phyloP scores from a whole-genome alignment of 352 stramenopile genomes.

The Globisporangium heterothallicum region DNA sequence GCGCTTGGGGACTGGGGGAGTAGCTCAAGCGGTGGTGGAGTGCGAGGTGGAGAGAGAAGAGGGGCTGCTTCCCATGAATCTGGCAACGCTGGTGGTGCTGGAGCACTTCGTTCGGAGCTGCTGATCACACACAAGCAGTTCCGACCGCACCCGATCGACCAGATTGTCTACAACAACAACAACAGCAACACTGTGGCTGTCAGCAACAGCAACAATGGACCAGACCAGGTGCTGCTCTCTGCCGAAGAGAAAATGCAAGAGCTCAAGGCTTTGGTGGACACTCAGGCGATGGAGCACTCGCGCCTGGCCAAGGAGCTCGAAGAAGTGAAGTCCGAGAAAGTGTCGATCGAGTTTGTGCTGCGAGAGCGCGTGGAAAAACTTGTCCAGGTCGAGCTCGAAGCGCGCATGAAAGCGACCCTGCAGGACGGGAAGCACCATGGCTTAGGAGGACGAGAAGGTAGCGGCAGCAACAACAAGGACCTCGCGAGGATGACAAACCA shows the following conservation, averaged over 20 bases:
- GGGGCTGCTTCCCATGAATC: no score
- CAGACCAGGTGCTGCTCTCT: slow-evolving; percentile 35
- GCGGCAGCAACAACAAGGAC: slow-evolving; percentile 27
- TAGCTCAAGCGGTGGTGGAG: not conserved
- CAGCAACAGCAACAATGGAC: slow-evolving; percentile 1
- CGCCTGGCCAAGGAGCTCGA: slow-evolving; percentile 76
- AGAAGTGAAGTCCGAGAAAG: slow-evolving; percentile 85
- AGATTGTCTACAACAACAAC: slow-evolving; percentile 37
- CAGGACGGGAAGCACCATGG: slow-evolving; percentile 22
- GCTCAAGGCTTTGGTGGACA: slow-evolving; percentile 57
- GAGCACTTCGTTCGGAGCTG: slow-evolving; percentile 23
- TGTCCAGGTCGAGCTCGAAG: slow-evolving; percentile 77
- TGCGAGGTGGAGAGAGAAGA: no score
- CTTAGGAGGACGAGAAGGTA: slow-evolving; percentile 17
- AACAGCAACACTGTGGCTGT: slow-evolving; percentile 17
- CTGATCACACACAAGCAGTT: slow-evolving; percentile 72
- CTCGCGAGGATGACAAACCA: no score
- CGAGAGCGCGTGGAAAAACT: slow-evolving; percentile 80
- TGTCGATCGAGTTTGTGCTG: slow-evolving; percentile 83
- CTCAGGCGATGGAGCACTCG: slow-evolving; percentile 44
- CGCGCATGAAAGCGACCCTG: slow-evolving; percentile 40
- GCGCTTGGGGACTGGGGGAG: slow-evolving; percentile 57
- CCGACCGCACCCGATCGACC: slow-evolving; percentile 35
- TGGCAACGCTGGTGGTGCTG: not conserved
- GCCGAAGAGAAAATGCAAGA: slow-evolving; percentile 85